Base-by-base conservation (phyloP, 495 filamentous ascomycete species). In the Polyplosphaeria fusca region DNA sequence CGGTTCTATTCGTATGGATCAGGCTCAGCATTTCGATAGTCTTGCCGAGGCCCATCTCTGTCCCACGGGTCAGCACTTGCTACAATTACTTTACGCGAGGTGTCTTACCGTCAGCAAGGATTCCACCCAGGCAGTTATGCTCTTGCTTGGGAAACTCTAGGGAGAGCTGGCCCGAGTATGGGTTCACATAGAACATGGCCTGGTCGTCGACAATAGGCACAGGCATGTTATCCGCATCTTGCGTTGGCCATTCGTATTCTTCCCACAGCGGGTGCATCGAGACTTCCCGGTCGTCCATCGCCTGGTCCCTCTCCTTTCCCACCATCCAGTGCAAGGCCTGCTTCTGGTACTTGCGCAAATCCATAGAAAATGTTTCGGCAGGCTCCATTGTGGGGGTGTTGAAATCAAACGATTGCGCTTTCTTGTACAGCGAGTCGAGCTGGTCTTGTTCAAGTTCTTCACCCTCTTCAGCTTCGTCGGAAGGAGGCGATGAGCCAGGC, bases 241-340 rank as follows among this genome's bases (percentile, higher is more conserved):
- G 91, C 5, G 74, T 75, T 1, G 94, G 93, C 89, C 90, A 98
- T 13, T 64, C 61, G 57, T 97, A 98, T 71, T 97, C 87, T 73
- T 98, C 93, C 93, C 93, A 98, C 4, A 98, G 70, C 11, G 93
- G 93, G 73, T 98, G 91, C 89, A 98, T 96, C 1, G 91, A 95
- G 0, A 69, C 62, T 46, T 83, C 80, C 47, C 82, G 82, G 24
- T 79, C 73, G 14, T 77, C 74, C 16, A 80, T 75, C 50, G 82
- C 83, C 47, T 86, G 80, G 49, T 94, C 82, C 65, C 81, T 91
- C 71, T 98, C 93, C 66, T 98, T 98, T 4, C 83, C 80, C 40
- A 97, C 73, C 86, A 98, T 94, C 93, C 93, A 97, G 67, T 95
- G 76, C 19, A 98, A 74, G 5, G 94, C 89, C 71, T 98, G 93